Conservation (phyloP, 192 early-diverging fungal species). For the Coemansia umbellata region DNA sequence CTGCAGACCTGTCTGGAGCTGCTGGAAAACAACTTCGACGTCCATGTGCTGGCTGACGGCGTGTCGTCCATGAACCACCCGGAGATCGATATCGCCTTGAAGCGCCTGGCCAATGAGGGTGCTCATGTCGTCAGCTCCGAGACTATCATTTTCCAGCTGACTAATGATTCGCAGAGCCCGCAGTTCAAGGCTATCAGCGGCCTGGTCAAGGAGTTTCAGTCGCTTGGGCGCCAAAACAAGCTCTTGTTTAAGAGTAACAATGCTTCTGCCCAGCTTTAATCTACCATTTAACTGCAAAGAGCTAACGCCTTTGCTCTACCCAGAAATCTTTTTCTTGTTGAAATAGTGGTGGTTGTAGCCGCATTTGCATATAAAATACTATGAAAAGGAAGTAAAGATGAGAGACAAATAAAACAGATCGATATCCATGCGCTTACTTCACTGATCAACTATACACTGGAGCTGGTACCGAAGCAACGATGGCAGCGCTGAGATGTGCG, state of each 20-base stretch:
- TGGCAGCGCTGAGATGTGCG: slow-evolving; percentile 43
- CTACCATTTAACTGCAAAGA: background rate
- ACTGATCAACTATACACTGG: slow-evolving; percentile 45
- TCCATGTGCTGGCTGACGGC: slow-evolving; percentile 90
- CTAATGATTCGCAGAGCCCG: slow-evolving; percentile 56
- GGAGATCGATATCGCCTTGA: slow-evolving; percentile 80
- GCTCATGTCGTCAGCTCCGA: slow-evolving; percentile 75
- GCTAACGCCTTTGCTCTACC: background rate
- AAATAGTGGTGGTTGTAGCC: background rate
- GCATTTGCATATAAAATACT: background rate
- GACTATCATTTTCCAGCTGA: slow-evolving; percentile 70
- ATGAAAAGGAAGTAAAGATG: background rate
- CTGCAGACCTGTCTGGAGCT: slow-evolving; percentile 92
- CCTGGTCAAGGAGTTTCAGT: slow-evolving; percentile 83
- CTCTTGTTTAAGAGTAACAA: slow-evolving; percentile 47
- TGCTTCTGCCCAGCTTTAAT: slow-evolving; percentile 8
- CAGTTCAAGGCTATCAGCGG: slow-evolving; percentile 76
- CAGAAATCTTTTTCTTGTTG: background rate
- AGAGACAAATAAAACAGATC: background rate
- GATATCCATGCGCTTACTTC: too few relatives aligned
- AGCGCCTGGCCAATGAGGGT: slow-evolving; percentile 63
- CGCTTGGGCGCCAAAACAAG: slow-evolving; percentile 61
- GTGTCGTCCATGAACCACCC: slow-evolving; percentile 81
- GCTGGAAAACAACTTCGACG: slow-evolving; percentile 68
- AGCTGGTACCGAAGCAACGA: slow-evolving; percentile 36